Percentiles rank a stretch among this genome's conserved stretches.
These are phyloP conservation scores for Colletotrichum melonis DNA, from an alignment of 2,329 filamentous ascomycete genomes.

Conservation along the genomic window DNA sequence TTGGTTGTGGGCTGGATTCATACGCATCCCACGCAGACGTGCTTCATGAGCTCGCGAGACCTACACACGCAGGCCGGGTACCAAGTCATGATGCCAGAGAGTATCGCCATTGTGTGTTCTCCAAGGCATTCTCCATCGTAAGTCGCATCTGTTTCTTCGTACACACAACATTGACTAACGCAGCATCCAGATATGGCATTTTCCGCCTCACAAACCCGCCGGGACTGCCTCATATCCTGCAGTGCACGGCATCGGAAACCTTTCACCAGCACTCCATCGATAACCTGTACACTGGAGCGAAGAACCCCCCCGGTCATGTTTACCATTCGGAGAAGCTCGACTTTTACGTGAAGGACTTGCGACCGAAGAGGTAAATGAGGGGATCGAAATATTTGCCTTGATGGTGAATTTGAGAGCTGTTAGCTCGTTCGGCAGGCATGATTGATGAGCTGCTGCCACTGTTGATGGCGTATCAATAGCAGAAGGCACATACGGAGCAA, in stretches of 20 bases:
- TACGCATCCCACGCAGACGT: constrained; percentile 95
- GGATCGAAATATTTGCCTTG: neutral
- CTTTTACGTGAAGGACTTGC: constrained; percentile 67
- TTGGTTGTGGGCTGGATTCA: constrained; percentile 97
- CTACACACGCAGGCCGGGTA: constrained; percentile 94
- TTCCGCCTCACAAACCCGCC: constrained; percentile 95
- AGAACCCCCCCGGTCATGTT: constrained; percentile 74
- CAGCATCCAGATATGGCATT: constrained; percentile 78
- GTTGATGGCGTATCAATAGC: neutral
- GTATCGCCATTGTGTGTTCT: constrained; percentile 95
- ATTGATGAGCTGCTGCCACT: neutral
- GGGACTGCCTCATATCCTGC: constrained; percentile 84
- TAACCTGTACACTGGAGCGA: constrained; percentile 82
- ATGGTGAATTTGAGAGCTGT: neutral
- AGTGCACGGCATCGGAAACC: constrained; percentile 80
- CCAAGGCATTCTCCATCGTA: constrained; percentile 82
- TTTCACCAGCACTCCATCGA: constrained; percentile 81
- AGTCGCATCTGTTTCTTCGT: constrained; percentile 47
- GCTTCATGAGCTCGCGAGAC: constrained; percentile 96
- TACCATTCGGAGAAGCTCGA: constrained; percentile 74
- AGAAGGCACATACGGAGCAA: too few relatives aligned
- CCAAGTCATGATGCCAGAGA: constrained; percentile 96
- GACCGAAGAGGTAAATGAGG: constrained; percentile 46
- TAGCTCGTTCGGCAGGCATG: neutral
- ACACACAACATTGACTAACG: constrained; percentile 7